Evolutionary conservation across 1,284 basidiomycete genomes (phyloP), one percentile per base, ranked within the genome.

Genomic region (Violaceomyces palustris): DNA sequence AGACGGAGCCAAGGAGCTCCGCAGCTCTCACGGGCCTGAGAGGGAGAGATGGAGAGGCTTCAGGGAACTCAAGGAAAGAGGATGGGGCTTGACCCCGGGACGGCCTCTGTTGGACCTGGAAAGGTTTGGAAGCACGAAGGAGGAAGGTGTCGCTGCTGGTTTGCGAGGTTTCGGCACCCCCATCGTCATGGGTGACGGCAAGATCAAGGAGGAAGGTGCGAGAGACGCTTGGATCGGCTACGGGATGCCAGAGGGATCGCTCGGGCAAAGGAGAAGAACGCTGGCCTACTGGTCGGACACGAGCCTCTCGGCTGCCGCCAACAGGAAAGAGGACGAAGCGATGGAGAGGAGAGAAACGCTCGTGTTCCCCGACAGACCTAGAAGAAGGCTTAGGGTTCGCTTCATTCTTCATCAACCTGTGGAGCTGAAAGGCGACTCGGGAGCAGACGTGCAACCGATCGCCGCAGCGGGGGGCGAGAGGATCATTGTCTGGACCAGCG

Each of bases 211-310:
- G 9, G 66, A 69, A 36, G 59, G 61, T 3, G 61, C 66, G 2
- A 27, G 66, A 15, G 66, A 69, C 43, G 66, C 64, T 6, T 69
- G 66, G 66, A 61, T 69, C 22, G 64, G 66, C 6, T 69, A 64
- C 24, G 66, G 58, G 2, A 33, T 56, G 1, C 51, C 59, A 1
- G 66, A 69, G 46, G 61, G 61, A 33, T 56, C 61, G 2, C 30
- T 62, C 1, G 40, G 49, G 18, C 31, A 62, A 14, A 19, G 49
- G 21, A 32, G 61, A 10, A 33, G 59, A 2, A 64, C 54, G 11
- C 35, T 69, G 3, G 66, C 64, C 4, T 69, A 69, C 37, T 64
- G 58, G 58, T 55, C 50, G 10, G 64, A 64, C 15, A 17, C 50
- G 2, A 7, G 45, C 10, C 19, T 29, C 21, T 25, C 35, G 5